Evolutionary conservation across 305 asterid genomes (phyloP).

Genomic region (Fraxinus sp.): DNA sequence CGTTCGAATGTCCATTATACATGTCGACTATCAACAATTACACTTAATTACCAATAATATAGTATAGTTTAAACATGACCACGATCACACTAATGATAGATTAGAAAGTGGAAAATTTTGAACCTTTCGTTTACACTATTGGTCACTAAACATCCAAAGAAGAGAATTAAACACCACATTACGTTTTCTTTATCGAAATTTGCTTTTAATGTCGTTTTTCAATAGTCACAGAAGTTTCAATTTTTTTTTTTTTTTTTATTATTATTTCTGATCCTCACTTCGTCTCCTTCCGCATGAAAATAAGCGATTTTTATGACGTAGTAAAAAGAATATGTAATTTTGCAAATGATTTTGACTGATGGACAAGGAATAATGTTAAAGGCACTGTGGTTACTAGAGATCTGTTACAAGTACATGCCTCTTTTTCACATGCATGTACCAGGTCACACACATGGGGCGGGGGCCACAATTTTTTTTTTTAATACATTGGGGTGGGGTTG

Average conservation of each 20-base stretch:
- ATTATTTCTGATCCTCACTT: too few species aligned
- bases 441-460: too few species aligned
- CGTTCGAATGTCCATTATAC: not conserved
- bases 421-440: too few species aligned
- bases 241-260: too few species aligned
- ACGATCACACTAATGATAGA: not conserved
- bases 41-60: not conserved
- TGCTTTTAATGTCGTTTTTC: not conserved
- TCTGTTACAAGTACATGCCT: too few species aligned
- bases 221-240: not conserved
- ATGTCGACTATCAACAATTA: not conserved
- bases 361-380: not conserved
- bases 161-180: not conserved
- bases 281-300: not conserved
- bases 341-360: not conserved
- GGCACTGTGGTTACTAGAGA: too few species aligned
- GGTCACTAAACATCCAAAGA: constrained; percentile 17
- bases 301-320: too few species aligned
- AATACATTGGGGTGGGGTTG: too few species aligned
- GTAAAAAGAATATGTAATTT: not conserved
- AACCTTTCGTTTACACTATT: constrained; percentile 17
- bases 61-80: not conserved
- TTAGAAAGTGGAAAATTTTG: not conserved
- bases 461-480: too few species aligned
- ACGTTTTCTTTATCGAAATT: not conserved